Percentiles rank a stretch among this genome's conserved stretches.
Evolutionary conservation across 202 grass and related monocot species (phyloP).

Genomic region (Saccharum hybrid): DNA sequence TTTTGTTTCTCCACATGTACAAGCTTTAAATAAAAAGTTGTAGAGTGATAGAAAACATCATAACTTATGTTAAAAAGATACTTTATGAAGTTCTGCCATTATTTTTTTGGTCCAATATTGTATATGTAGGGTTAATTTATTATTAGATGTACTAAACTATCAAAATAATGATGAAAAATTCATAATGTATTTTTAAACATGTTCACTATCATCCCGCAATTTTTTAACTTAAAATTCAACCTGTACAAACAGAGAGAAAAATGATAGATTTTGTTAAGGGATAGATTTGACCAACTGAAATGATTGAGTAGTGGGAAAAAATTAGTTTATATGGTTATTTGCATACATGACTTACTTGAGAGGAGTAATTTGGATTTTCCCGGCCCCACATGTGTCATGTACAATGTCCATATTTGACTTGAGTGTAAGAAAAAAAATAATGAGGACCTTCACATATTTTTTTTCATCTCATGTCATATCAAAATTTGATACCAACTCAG

Average conservation of each 20-base stretch:
- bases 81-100: too few relatives aligned
- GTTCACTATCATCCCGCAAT: neutral
- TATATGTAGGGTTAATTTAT: too few relatives aligned
- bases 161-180: too few relatives aligned
- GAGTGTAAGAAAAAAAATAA: neutral
- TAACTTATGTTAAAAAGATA: too few relatives aligned
- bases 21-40: too few relatives aligned
- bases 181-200: too few relatives aligned
- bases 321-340: neutral
- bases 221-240: too few relatives aligned
- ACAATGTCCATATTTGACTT: neutral
- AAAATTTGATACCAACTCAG: neutral
- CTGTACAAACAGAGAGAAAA: neutral
- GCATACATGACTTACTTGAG: neutral
- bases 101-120: too few relatives aligned
- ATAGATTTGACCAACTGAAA: neutral
- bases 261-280: neutral
- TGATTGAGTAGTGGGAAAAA: neutral
- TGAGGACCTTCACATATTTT: neutral
- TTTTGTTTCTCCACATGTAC: too few relatives aligned
- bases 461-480: neutral
- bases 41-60: too few relatives aligned
- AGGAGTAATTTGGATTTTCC: neutral
- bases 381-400: neutral
- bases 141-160: too few relatives aligned